These are phyloP conservation scores for Pseudogymnoascus sp. DNA, from an alignment of 2,329 filamentous ascomycete genomes.

Conservation along the genomic window DNA sequence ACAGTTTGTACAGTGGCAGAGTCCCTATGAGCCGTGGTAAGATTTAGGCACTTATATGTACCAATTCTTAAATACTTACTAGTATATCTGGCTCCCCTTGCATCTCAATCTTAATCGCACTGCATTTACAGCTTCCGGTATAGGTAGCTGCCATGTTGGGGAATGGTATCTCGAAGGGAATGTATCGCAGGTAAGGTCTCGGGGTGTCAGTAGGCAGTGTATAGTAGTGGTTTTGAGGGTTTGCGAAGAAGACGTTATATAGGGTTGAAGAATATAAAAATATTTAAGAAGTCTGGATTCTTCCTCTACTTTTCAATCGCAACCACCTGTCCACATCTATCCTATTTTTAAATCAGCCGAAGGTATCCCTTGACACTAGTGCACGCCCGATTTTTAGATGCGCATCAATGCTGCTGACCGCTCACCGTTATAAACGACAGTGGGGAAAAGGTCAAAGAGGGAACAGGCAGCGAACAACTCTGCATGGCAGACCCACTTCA, in stretches of 20 bases:
- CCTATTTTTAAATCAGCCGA: too few species aligned
- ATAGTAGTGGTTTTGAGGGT: not conserved
- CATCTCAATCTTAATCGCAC: not conserved
- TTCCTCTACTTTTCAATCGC: too few species aligned
- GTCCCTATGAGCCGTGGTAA: not conserved
- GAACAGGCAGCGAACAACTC: not conserved
- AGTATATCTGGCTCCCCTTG: not conserved
- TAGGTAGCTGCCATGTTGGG: not conserved
- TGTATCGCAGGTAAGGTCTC: not conserved
- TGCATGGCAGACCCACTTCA: not conserved
- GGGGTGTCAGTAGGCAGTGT: too few species aligned
- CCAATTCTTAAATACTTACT: not conserved
- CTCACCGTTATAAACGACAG: not conserved
- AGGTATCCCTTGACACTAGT: too few species aligned
- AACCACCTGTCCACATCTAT: too few species aligned
- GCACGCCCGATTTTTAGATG: too few species aligned
- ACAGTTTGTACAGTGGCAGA: conserved; percentile 5
- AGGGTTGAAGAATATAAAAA: too few species aligned
- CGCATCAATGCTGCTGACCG: too few species aligned
- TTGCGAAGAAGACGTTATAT: not conserved
- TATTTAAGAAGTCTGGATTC: too few species aligned
- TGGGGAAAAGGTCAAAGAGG: not conserved
- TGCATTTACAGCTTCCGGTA: conserved; percentile 1
- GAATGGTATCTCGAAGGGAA: not conserved
- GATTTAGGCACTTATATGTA: not conserved